Evolutionary conservation across 805 yeast genomes (phyloP), one percentile per base, ranked within the genome.

Genomic region (Jamesozyma rosinii): DNA sequence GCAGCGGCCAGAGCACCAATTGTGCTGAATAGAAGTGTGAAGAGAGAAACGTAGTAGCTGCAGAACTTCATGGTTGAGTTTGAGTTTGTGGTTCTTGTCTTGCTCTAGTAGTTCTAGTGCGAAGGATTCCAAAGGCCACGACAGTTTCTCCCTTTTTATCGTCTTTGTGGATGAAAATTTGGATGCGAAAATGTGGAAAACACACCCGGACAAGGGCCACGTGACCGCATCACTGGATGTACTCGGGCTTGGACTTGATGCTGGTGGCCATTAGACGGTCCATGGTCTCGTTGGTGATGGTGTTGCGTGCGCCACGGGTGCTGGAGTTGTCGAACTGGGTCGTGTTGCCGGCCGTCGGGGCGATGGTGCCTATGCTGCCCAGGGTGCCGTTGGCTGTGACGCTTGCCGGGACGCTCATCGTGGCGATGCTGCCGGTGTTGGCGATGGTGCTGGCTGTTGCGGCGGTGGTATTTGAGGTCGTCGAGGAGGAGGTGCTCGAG

Each of bases 161-260:
- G n/a, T n/a, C n/a, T n/a, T n/a, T n/a, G n/a, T n/a, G n/a, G n/a
- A n/a, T n/a, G n/a, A n/a, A n/a, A n/a, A n/a, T n/a, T n/a, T n/a
- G n/a, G n/a, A n/a, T n/a, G n/a, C n/a, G n/a, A n/a, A n/a, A n/a
- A n/a, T n/a, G n/a, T n/a, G n/a, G n/a, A n/a, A n/a, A n/a, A n/a
- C n/a, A n/a, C n/a, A n/a, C n/a, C n/a, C n/a, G n/a, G n/a, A n/a
- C n/a, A n/a, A n/a, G n/a, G n/a, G n/a, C n/a, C n/a, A n/a, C n/a
- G n/a, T n/a, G n/a, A n/a, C n/a, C n/a, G n/a, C n/a, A 24, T 24
- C 11, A 24, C 22, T 44, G 34, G n/a, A 61, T 53, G 44, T 58
- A 62, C 31, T 54, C 62, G 13, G 65, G 61, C 5, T 53, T 53
- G 18, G 64, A 56, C 42, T 56, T 57, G 29, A 62, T 55, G 47